Base-by-base conservation (phyloP, 2,329 filamentous ascomycete species). In the Colletotrichum cereale region DNA sequence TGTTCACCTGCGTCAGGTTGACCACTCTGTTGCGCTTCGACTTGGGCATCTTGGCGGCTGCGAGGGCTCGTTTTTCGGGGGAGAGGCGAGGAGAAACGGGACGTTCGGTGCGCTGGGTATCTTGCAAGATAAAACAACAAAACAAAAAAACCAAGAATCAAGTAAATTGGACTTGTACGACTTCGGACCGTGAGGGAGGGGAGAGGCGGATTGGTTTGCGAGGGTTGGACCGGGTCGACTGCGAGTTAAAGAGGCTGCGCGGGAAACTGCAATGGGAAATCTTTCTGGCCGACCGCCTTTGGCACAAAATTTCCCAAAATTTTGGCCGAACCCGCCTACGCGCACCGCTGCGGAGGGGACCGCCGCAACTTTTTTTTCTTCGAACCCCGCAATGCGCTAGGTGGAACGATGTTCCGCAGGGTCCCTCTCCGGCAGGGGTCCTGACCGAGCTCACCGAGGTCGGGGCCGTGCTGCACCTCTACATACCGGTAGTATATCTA, bases 21-120 rank as follows among this genome's bases (percentile, higher is more conserved):
- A 97, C 90, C 82, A 97, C 88, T 84, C 92, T 96, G 77, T 92
- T 89, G 84, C 96, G 93, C 88, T 96, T 98, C 74, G 96, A 98
- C 87, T 97, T 95, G 81, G 96, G 96, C 96, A 99, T 99, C 75
- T 79, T 86, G 81, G 75, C 74, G 75, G 74, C 65, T 76, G 53
- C 68, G 58, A 62, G n/a, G n/a, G n/a, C n/a, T n/a, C n/a, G n/a
- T n/a, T n/a, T n/a, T n/a, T n/a, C n/a, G n/a, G n/a, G n/a, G n/a
- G n/a, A n/a, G n/a, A n/a, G n/a, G n/a, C n/a, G n/a, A n/a, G n/a
- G n/a, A n/a, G 66, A 65, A 72, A 16, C 24, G 56, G 42, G 24
- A 2, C n/a, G 36, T 31, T 56, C 42, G 21, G 2, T 24, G 42
- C 10, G 36, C 36, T 47, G 29, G 24, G 38, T 66, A 36, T 52